phyloP scores from a whole-genome alignment of 345 rosid species.

The Citrus sp. region DNA sequence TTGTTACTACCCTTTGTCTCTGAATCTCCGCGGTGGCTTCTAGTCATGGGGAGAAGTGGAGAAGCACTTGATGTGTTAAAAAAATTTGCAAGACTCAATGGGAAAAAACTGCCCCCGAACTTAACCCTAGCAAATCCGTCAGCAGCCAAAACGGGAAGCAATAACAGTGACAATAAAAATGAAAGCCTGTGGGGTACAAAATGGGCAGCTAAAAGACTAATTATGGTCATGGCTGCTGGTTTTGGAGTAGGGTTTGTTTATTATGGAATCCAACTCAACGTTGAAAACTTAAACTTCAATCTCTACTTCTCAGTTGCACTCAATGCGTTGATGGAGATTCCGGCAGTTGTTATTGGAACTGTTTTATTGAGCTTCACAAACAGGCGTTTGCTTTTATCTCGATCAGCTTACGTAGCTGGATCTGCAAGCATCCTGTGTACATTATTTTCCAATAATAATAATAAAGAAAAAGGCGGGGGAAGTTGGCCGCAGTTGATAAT shows the following conservation, averaged over 20 bases:
- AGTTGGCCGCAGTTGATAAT: slow-evolving; percentile 53
- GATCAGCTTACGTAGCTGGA: slow-evolving; percentile 50
- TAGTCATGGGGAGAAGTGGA: slow-evolving; percentile 39
- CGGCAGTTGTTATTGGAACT: slow-evolving; percentile 54
- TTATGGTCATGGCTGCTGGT: slow-evolving; percentile 49
- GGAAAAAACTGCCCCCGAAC: slow-evolving; percentile 45
- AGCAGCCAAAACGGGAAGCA: not conserved
- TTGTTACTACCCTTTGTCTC: slow-evolving; percentile 46
- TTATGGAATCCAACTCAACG: slow-evolving; percentile 70
- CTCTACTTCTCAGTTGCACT: slow-evolving; percentile 55
- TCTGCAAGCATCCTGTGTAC: slow-evolving; percentile 51
- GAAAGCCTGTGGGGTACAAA: slow-evolving; percentile 54
- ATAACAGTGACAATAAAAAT: not conserved
- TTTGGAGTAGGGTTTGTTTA: slow-evolving; percentile 72
- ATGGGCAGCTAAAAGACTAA: slow-evolving; percentile 63
- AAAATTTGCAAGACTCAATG: slow-evolving; percentile 43
- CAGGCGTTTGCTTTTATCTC: slow-evolving; percentile 50
- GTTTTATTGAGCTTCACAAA: slow-evolving; percentile 43
- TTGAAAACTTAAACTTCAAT: slow-evolving; percentile 62
- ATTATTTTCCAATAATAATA: slow-evolving; percentile 30
- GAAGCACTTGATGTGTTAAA: slow-evolving; percentile 57
- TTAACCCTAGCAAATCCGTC: slow-evolving; percentile 37
- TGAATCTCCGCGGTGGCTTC: slow-evolving; percentile 85
- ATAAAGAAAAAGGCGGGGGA: slow-evolving; percentile 6
- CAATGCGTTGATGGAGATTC: slow-evolving; percentile 76